Evolutionary conservation across 1,284 basidiomycete species (phyloP).

Genomic region (Austroboletus novae-zelandiae): DNA sequence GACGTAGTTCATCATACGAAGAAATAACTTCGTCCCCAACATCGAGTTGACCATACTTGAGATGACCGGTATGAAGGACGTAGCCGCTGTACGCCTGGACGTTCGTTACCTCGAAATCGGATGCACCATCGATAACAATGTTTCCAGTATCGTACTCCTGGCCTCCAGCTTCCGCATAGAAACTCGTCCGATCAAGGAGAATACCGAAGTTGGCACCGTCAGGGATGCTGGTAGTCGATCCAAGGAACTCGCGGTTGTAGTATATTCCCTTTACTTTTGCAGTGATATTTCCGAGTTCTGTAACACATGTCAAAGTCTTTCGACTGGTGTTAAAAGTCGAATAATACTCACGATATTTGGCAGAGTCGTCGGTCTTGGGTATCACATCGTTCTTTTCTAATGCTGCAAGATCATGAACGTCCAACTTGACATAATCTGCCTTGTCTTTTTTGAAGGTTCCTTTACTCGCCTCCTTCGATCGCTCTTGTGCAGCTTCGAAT

Average conservation of each 20-base stretch:
- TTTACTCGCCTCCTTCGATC: slow-evolving; percentile 91
- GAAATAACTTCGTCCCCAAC: slow-evolving; percentile 71
- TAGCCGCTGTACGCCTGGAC: slow-evolving; percentile 88
- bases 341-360: slow-evolving; percentile 73
- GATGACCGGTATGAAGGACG: slow-evolving; percentile 84
- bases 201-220: slow-evolving; percentile 76
- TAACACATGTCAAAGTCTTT: slow-evolving; percentile 2
- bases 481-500: slow-evolving; percentile 87
- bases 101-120: slow-evolving; percentile 92
- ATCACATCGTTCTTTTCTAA: slow-evolving; percentile 80
- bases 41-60: slow-evolving; percentile 74
- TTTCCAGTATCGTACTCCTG: slow-evolving; percentile 97
- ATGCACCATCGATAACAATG: slow-evolving; percentile 88
- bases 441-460: slow-evolving; percentile 69
- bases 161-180: slow-evolving; percentile 97
- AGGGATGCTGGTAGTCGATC: slow-evolving; percentile 66
- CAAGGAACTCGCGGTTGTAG: slow-evolving; percentile 75
- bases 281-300: slow-evolving; percentile 74
- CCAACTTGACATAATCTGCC: slow-evolving; percentile 78
- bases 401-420: slow-evolving; percentile 92
- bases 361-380: slow-evolving; percentile 92
- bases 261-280: slow-evolving; percentile 87
- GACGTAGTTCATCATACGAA: slow-evolving; percentile 84
- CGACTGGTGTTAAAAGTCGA: background rate
- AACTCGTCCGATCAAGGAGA: slow-evolving; percentile 91